Conservation (phyloP, 2,329 filamentous ascomycete genomes). For the Epichloe coenophiala region DNA sequence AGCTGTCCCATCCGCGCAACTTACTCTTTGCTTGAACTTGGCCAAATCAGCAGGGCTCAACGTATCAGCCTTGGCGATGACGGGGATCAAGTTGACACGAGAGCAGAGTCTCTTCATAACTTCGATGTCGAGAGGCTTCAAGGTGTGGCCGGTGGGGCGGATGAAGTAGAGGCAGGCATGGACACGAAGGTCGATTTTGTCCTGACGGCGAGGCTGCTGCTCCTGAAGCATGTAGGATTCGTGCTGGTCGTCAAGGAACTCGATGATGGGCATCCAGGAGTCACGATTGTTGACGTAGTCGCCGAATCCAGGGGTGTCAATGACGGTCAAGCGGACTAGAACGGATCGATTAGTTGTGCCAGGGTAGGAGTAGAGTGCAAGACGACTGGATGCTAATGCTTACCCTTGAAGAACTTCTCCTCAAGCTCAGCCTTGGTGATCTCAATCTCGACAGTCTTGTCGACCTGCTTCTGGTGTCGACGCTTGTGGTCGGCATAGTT, state of each 20-base stretch:
- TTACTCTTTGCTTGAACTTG: conserved; percentile 89
- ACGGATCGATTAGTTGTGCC: no score
- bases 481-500: conserved; percentile 99
- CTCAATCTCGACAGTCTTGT: conserved; percentile 99
- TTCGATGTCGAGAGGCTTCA: conserved; percentile 98
- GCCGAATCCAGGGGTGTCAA: conserved; percentile 96
- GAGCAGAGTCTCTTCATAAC: conserved; percentile 99
- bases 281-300: conserved; percentile 99
- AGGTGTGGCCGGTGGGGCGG: conserved; percentile 90
- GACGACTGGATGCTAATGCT: conserved; percentile 3
- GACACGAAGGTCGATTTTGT: conserved; percentile 99
- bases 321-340: conserved; percentile 89
- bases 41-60: conserved; percentile 83
- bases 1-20: conserved; percentile 16
- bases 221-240: conserved; percentile 99
- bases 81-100: conserved; percentile 94
- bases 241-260: conserved; percentile 99
- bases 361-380: background rate
- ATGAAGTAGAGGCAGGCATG: conserved; percentile 99
- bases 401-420: conserved; percentile 99
- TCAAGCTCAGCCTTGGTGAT: conserved; percentile 99
- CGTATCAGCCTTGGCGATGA: conserved; percentile 97
- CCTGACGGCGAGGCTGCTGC: conserved; percentile 92
- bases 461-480: conserved; percentile 97
- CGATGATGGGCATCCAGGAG: conserved; percentile 99